Conservation (phyloP, 768 basidiomycete genomes). For the Boletellus ananas region DNA sequence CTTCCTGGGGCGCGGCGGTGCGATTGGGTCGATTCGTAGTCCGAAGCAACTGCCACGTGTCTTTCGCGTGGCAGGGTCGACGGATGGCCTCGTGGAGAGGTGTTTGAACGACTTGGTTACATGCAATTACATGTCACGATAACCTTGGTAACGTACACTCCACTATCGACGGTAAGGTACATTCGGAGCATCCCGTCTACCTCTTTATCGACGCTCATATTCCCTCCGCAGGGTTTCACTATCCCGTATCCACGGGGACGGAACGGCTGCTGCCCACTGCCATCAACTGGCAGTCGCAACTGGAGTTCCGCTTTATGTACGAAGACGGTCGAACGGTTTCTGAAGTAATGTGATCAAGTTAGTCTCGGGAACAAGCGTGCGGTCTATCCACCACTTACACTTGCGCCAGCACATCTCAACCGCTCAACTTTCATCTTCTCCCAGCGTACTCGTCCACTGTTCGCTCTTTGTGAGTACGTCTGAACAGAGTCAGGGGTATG, state of each 20-base stretch:
- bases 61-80: not conserved
- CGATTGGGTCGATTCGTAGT: not conserved
- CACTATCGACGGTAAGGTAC: not conserved
- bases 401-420: not conserved
- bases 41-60: constrained; percentile 7
- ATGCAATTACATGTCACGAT: not conserved
- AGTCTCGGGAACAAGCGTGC: not conserved
- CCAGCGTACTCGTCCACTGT: not conserved
- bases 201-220: constrained; percentile 5
- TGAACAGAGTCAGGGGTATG: not conserved
- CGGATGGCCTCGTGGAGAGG: constrained; percentile 1
- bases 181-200: not conserved
- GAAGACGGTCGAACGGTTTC: not conserved
- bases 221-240: not conserved
- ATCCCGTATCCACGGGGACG: not conserved
- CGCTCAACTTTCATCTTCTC: not conserved
- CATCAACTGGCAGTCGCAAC: not conserved
- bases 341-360: not conserved
- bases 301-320: not conserved
- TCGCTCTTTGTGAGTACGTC: too few species aligned
- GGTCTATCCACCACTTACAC: not conserved
- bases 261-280: too few species aligned
- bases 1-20: not conserved
- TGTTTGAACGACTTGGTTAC: not conserved
- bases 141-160: not conserved